phyloP scores from a whole-genome alignment of 2,329 filamentous ascomycete species.

The Sarocladiaceae sp. region DNA sequence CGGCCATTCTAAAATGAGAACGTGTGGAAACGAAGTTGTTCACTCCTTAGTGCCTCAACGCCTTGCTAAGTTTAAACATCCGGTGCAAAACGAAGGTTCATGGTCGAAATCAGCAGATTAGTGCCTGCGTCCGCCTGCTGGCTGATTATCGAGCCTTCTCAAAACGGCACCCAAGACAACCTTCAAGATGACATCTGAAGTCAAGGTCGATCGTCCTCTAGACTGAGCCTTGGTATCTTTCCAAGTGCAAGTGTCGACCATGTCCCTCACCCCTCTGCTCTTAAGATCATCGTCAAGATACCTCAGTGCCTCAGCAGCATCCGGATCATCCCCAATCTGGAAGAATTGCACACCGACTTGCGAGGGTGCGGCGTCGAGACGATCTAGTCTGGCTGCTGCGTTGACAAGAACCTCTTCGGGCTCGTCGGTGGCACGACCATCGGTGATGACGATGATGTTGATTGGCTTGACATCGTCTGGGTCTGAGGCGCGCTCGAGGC shows the following conservation, averaged over 20 bases:
- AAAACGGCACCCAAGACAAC: constrained; percentile 76
- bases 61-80: too few species aligned
- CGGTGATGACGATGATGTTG: constrained; percentile 91
- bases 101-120: too few species aligned
- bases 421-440: constrained; percentile 78
- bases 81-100: too few species aligned
- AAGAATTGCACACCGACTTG: constrained; percentile 96
- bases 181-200: constrained; percentile 72
- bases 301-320: constrained; percentile 60
- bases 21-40: too few species aligned
- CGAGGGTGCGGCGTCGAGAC: constrained; percentile 64
- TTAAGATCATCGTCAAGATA: constrained; percentile 70
- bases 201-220: constrained; percentile 38
- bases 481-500: constrained; percentile 34
- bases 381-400: constrained; percentile 67
- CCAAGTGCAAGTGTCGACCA: constrained; percentile 87
- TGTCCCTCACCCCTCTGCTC: constrained; percentile 65
- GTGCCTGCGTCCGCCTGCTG: constrained; percentile 8
- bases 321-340: constrained; percentile 74
- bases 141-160: constrained; percentile 28
- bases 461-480: constrained; percentile 62
- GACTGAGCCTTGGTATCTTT: constrained; percentile 40
- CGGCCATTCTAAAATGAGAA: too few species aligned
- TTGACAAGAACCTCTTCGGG: constrained; percentile 65
- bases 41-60: too few species aligned